These are phyloP conservation scores for Blastobotrys ciferrii DNA, from an alignment of 1,139 yeast genomes.

Conservation along the genomic window DNA sequence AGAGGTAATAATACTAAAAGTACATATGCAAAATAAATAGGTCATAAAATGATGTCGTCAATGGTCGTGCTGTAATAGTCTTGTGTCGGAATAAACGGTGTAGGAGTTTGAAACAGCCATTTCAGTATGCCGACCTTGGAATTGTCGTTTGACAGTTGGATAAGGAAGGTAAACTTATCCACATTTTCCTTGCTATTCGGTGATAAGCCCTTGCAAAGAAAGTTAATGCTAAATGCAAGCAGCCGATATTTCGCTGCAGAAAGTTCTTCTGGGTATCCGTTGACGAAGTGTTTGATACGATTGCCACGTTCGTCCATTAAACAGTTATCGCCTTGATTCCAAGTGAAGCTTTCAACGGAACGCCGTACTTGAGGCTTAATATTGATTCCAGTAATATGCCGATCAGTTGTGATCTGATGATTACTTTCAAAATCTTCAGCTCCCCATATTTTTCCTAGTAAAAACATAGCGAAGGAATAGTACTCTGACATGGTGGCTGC, in stretches of 20 bases:
- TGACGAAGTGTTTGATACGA: background rate
- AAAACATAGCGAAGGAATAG: background rate
- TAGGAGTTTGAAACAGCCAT: background rate
- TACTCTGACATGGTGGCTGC: background rate
- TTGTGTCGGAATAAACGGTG: background rate
- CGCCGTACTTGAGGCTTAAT: background rate
- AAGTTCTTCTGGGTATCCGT: background rate
- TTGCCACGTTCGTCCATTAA: background rate
- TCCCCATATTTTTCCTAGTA: slow-evolving; percentile 1
- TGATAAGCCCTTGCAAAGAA: background rate
- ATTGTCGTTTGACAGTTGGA: background rate
- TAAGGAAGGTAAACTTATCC: background rate
- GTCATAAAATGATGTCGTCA: slow-evolving; percentile 5
- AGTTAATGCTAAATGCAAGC: background rate
- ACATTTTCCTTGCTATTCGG: background rate
- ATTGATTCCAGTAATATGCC: too few species aligned
- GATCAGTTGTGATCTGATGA: background rate
- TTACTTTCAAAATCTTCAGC: background rate
- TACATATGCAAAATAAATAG: slow-evolving; percentile 5
- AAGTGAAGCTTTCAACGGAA: background rate
- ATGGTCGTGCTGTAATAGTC: background rate
- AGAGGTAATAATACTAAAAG: background rate
- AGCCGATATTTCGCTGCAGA: background rate
- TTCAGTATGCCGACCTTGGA: background rate
- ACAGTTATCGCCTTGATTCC: background rate